Evolutionary conservation across 768 basidiomycete species (phyloP).

Genomic region (Porphyrellus cyaneotinctus): DNA sequence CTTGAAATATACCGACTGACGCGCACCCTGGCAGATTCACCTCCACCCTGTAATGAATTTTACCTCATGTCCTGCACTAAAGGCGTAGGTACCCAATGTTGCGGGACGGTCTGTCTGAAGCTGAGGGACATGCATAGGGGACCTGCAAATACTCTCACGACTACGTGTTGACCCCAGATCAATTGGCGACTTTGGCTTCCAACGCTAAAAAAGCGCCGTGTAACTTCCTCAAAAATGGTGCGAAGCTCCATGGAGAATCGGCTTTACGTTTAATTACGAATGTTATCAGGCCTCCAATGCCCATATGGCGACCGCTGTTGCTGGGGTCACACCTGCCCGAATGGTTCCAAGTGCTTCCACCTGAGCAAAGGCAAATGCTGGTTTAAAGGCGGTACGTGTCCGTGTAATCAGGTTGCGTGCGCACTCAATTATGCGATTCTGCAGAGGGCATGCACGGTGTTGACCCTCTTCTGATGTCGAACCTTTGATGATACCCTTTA

Average conservation of each 20-base stretch:
- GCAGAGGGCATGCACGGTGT: conserved; percentile 42
- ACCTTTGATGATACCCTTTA: conserved; percentile 24
- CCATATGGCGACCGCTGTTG: conserved; percentile 75
- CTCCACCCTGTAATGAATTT: conserved; percentile 82
- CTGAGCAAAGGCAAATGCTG: conserved; percentile 79
- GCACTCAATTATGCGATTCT: conserved; percentile 1
- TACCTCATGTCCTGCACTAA: conserved; percentile 82
- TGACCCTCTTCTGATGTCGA: conserved; percentile 13
- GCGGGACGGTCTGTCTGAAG: conserved; percentile 11
- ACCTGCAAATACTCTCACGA: conserved; percentile 85
- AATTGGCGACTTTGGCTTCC: conserved; percentile 62
- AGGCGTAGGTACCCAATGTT: conserved; percentile 45
- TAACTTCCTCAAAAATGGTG: conserved; percentile 79
- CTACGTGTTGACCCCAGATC: conserved; percentile 66
- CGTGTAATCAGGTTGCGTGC: not conserved
- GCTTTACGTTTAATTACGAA: conserved; percentile 3
- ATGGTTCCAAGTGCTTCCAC: conserved; percentile 66
- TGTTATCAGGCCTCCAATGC: conserved; percentile 55
- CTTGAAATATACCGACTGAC: not conserved
- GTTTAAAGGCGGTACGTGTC: conserved; percentile 67
- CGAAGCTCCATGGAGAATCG: conserved; percentile 4
- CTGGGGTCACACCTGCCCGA: conserved; percentile 82
- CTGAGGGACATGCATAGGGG: conserved; percentile 34
- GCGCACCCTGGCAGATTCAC: conserved; percentile 50
- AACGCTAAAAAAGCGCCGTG: conserved; percentile 86